Evolutionary conservation across 1,139 yeast species (phyloP).

Genomic region (Zygoascus meyerae): DNA sequence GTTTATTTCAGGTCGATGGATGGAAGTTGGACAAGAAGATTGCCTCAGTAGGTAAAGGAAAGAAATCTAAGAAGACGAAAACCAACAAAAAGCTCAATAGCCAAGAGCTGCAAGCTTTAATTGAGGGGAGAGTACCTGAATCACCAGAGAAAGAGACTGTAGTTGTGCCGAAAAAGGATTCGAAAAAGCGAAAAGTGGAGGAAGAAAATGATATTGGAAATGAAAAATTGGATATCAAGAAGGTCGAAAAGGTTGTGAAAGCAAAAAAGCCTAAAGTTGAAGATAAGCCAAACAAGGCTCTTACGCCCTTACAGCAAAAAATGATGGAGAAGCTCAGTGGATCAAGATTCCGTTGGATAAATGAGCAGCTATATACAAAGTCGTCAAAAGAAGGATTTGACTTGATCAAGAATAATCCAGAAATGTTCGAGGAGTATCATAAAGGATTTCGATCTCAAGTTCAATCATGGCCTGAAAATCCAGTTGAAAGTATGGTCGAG

Average conservation of each 20-base stretch:
- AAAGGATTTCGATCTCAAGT: constrained; percentile 94
- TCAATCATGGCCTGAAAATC: constrained; percentile 96
- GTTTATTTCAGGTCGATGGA: constrained; percentile 73
- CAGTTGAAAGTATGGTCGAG: constrained; percentile 79
- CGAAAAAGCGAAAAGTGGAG: constrained; percentile 14
- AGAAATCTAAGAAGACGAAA: constrained; percentile 10
- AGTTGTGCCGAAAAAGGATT: constrained; percentile 12
- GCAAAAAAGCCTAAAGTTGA: constrained; percentile 13
- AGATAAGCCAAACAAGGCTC: constrained; percentile 33
- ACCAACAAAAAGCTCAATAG: constrained; percentile 12
- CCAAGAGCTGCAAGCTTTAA: constrained; percentile 9
- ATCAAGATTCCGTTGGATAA: constrained; percentile 95
- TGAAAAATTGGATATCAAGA: constrained; percentile 11
- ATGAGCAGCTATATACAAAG: constrained; percentile 87
- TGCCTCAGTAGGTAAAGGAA: constrained; percentile 33
- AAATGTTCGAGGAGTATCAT: constrained; percentile 88
- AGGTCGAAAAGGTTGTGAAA: constrained; percentile 10
- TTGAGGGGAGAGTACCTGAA: too few species aligned
- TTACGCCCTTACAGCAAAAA: constrained; percentile 89
- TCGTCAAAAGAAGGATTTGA: constrained; percentile 70
- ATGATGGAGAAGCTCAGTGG: constrained; percentile 95
- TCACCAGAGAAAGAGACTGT: constrained; percentile 12
- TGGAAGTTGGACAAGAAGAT: constrained; percentile 65
- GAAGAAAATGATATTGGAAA: neutral
- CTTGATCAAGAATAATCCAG: constrained; percentile 74